Base-by-base conservation (phyloP, 2,329 filamentous ascomycete genomes). In the Daldinia eschscholtzii region DNA sequence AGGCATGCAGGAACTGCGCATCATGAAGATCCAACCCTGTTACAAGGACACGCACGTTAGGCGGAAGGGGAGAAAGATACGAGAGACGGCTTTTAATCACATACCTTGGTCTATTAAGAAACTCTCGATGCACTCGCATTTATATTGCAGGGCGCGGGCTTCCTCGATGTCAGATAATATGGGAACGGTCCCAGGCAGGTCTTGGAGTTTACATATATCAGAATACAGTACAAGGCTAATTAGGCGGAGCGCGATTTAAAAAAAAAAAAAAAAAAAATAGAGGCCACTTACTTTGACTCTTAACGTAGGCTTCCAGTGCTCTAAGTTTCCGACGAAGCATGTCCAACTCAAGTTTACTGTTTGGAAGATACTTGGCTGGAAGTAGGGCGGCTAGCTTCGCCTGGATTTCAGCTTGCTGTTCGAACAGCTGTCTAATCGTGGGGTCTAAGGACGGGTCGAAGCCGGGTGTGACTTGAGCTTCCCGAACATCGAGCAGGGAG, bases 271-370 rank as follows among this genome's bases (percentile, higher is more conserved):
- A n/a, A n/a, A n/a, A 65, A 58, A 68, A 67, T 56, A 30, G 67
- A 70, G 41, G 56, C 48, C 74, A 79, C 83, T 80, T 80, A 88
- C 87, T 82, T 74, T 86, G 82, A 66, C 81, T 81, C 70, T 83
- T 80, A 60, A 82, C 82, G 76, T 85, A 84, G 62, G 79, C 77
- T 72, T 84, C 82, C 64, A 89, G 79, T 48, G 83, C 81, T 65
- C 81, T 83, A 62, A 85, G 79, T 77, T 88, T 89, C 77, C 86
- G 83, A 66, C 84, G 85, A 73, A 89, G 79, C 84, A 88, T 87
- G 58, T 83, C 81, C 30, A 87, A 79, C 79, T 89, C 87, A 56
- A 82, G 70, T 68, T 81, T 81, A 71, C 82, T 78, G 75, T 86
- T 83, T 59, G 83, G 80, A 55, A 81, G 81, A 78, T 84, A 83